A percentile compares a stretch with the other conserved stretches of the same genome.
These are phyloP conservation scores for Penicillium simplicissimum DNA, from an alignment of 495 filamentous ascomycete species.

Conservation along the genomic window DNA sequence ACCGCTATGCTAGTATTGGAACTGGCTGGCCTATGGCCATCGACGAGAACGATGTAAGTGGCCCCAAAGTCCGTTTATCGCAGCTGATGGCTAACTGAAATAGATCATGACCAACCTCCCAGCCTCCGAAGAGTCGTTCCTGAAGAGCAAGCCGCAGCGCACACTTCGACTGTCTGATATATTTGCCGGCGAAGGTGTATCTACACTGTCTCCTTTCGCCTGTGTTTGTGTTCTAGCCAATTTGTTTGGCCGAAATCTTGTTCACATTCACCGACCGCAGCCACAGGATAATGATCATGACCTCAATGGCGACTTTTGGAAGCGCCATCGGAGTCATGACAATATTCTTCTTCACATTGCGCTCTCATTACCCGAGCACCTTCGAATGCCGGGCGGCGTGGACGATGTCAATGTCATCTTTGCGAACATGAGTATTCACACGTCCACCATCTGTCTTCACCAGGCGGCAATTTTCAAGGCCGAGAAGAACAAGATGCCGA, in stretches of 20 bases:
- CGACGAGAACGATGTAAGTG: slow-evolving; percentile 83
- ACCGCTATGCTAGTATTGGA: slow-evolving; percentile 93
- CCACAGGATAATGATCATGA: slow-evolving; percentile 81
- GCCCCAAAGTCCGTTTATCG: neutral
- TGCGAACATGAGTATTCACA: slow-evolving; percentile 95
- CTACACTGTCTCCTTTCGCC: slow-evolving; percentile 73
- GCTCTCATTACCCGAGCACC: slow-evolving; percentile 76
- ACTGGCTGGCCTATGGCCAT: slow-evolving; percentile 96
- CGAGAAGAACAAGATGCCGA: slow-evolving; percentile 80
- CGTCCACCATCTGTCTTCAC: slow-evolving; percentile 94
- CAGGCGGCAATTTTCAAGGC: slow-evolving; percentile 98
- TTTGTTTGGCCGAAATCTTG: slow-evolving; percentile 91
- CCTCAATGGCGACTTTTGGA: slow-evolving; percentile 95
- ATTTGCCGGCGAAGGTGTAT: slow-evolving; percentile 68
- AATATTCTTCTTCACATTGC: slow-evolving; percentile 86
- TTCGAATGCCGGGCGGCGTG: slow-evolving; percentile 78
- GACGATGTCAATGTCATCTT: slow-evolving; percentile 86
- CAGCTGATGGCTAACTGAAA: slow-evolving; percentile 18
- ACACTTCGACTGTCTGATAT: slow-evolving; percentile 70
- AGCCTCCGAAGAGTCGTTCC: slow-evolving; percentile 81
- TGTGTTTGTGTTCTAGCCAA: slow-evolving; percentile 82
- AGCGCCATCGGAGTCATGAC: slow-evolving; percentile 84
- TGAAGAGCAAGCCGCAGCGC: slow-evolving; percentile 70
- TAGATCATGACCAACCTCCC: slow-evolving; percentile 85
- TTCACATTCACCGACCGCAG: slow-evolving; percentile 89